Base-by-base conservation (phyloP, 768 basidiomycete genomes). In the Mrakia frigida region DNA sequence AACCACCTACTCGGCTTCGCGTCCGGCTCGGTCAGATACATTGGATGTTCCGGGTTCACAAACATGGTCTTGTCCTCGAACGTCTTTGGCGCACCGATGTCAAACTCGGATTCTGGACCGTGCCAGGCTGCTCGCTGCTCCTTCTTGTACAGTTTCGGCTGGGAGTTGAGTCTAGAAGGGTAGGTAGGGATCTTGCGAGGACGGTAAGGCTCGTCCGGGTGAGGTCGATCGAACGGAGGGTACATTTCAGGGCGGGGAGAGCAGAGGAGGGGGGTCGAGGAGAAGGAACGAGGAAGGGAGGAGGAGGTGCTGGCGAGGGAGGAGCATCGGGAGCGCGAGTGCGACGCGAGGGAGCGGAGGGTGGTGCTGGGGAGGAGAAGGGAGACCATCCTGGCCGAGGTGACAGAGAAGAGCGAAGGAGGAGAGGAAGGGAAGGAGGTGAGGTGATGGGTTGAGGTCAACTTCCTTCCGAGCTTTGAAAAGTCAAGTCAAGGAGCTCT, bases 121-220 rank as follows among this genome's bases (percentile, higher is more conserved):
- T 53, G 46, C 74, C 74, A 74, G 23, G 39, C 18, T 23, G 14
- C 3, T 3, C 74, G 63, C 52, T 74, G 74, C 1, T 46, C 43
- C 37, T 74, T 74, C 28, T 25, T 14, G 39, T 52, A 65, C 3
- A 16, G 65, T 6, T 52, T 46, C 13, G 65, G 74, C 6, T 18
- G 18, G 21, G 50, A 46, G 37, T 74, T 50, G 35, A 74, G 65
- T 16, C 50, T 33, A 6, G 74, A 74, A 6, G 74, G 74, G 53
- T 74, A 74, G 14, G 52, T 63, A 2, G 2, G 35, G 14, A 56
- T 56, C 2, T 56, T 39, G 31, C 43, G n/a, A 28, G 52, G 33
- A 0, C 18, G 33, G 65, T 56, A 43, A 31, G 50, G 52, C 11
- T 5, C 18, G 28, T 25, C 18, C 50, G 3, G 11, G 13, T 23